Evolutionary conservation across 306 rosid species (phyloP).

Genomic region (Macrotyloma uniflorum): DNA sequence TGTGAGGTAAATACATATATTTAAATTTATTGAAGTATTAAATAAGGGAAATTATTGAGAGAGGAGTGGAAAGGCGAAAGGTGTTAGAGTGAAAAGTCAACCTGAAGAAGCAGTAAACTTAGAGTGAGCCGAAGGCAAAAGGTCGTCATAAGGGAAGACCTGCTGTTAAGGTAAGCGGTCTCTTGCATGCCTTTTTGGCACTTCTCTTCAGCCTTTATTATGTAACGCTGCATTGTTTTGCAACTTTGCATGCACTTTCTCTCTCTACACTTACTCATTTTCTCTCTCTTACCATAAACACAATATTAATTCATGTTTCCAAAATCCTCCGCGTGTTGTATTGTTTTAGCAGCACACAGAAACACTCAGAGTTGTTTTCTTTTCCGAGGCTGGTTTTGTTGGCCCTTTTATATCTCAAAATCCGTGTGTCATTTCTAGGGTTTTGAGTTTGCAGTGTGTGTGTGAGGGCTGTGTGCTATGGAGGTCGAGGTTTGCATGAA

Average conservation of each 20-base stretch:
- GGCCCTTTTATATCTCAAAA: not conserved
- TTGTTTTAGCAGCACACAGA: conserved; percentile 1
- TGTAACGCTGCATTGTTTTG: not conserved
- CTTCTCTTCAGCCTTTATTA: not conserved
- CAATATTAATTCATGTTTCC: conserved; percentile 12
- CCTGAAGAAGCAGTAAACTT: not conserved
- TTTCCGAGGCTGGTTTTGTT: not conserved
- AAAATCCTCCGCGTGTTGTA: not conserved
- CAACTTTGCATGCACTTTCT: conserved; percentile 29
- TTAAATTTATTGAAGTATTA: not conserved
- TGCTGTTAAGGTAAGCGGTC: not conserved
- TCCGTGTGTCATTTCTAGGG: conserved; percentile 45
- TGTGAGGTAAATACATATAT: not conserved
- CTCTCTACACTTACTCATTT: conserved; percentile 9
- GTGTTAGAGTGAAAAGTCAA: conserved; percentile 5
- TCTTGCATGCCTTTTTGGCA: conserved; percentile 5
- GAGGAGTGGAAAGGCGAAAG: not conserved
- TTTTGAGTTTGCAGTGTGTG: conserved; percentile 44
- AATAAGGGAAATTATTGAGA: not conserved
- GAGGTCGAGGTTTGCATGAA: conserved; percentile 52
- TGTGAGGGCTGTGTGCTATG: conserved; percentile 4
- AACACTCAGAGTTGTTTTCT: not conserved
- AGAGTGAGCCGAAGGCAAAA: not conserved
- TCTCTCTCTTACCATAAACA: not conserved
- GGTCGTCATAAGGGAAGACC: not conserved